These are phyloP conservation scores for Lipomyces yamanashiensis DNA, from an alignment of 805 yeast genomes.

Conservation along the genomic window DNA sequence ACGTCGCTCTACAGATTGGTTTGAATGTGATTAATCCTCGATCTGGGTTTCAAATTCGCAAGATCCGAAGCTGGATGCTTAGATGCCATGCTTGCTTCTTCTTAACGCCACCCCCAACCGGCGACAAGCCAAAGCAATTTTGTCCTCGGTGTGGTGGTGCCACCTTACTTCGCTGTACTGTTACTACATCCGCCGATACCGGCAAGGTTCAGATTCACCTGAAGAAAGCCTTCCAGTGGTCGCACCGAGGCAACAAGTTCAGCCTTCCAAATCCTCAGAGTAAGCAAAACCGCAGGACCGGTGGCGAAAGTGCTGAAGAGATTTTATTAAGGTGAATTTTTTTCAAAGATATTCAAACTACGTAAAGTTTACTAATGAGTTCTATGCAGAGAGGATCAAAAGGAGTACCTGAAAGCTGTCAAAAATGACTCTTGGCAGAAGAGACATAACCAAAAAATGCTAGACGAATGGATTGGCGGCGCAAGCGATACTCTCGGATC, in stretches of 20 bases:
- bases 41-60: conserved; percentile 82
- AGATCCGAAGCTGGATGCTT: conserved; percentile 88
- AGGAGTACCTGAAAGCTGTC: conserved; percentile 85
- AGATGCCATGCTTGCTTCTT: conserved; percentile 97
- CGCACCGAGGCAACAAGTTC: conserved; percentile 80
- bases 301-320: conserved; percentile 80
- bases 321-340: conserved; percentile 62
- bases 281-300: conserved; percentile 63
- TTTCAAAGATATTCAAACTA: background rate
- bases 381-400: conserved; percentile 72
- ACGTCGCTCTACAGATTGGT: conserved; percentile 90
- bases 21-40: conserved; percentile 80
- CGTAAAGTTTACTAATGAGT: background rate
- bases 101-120: conserved; percentile 77
- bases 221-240: conserved; percentile 93
- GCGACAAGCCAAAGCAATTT: conserved; percentile 68
- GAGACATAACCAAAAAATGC: conserved; percentile 79
- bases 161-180: conserved; percentile 83
- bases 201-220: conserved; percentile 88
- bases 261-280: conserved; percentile 87
- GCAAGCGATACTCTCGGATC: conserved; percentile 82
- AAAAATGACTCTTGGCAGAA: conserved; percentile 88
- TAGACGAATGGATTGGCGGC: conserved; percentile 93
- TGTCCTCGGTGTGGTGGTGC: conserved; percentile 96
- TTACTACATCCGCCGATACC: conserved; percentile 55